Percentiles rank a stretch among this genome's conserved stretches.
Evolutionary conservation across 2,329 filamentous ascomycete genomes (phyloP).

Genomic region (Apiospora koreana): DNA sequence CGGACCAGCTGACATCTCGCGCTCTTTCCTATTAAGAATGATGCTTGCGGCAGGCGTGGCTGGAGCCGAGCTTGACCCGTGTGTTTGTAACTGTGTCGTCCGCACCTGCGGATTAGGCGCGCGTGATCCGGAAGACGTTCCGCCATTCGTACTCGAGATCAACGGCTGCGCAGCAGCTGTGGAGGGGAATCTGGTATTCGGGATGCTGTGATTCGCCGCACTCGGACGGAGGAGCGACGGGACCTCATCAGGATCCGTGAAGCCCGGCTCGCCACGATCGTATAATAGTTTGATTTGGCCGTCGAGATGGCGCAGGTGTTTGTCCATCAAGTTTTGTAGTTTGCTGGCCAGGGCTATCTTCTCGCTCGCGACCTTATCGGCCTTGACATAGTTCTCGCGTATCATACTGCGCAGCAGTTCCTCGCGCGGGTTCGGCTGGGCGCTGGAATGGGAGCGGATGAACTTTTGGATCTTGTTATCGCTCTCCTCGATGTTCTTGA

Average conservation of each 20-base stretch:
- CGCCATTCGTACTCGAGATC: constrained; percentile 31
- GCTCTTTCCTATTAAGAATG: constrained; percentile 56
- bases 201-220: constrained; percentile 54
- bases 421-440: constrained; percentile 75
- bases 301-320: constrained; percentile 64
- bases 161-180: constrained; percentile 36
- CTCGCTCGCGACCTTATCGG: constrained; percentile 71
- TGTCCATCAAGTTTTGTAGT: constrained; percentile 59
- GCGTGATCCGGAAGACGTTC: constrained; percentile 45
- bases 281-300: constrained; percentile 62
- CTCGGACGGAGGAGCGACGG: constrained; percentile 63
- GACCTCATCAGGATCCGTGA: constrained; percentile 62
- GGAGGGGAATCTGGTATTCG: constrained; percentile 37
- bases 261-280: constrained; percentile 62
- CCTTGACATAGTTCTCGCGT: constrained; percentile 66
- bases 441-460: constrained; percentile 75
- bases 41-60: constrained; percentile 62
- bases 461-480: constrained; percentile 79
- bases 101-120: constrained; percentile 49
- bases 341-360: constrained; percentile 72
- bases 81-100: constrained; percentile 48
- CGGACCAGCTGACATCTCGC: constrained; percentile 62
- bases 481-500: constrained; percentile 68
- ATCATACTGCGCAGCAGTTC: constrained; percentile 67
- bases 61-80: constrained; percentile 57